Evolutionary conservation across 441 rosid genomes (phyloP).

Genomic region (Bocquillonia castaneifolia): DNA sequence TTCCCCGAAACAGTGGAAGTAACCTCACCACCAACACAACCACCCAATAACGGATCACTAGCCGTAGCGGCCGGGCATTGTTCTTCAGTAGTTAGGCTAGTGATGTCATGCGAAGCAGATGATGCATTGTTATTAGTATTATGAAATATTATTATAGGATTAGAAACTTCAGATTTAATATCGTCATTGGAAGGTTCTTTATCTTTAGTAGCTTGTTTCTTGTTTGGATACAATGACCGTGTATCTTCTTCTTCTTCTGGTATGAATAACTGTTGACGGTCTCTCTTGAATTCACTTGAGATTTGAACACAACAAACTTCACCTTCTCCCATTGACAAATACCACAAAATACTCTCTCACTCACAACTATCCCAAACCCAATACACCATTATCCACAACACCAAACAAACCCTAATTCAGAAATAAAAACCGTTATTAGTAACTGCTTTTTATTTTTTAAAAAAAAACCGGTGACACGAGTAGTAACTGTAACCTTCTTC

Average conservation of each 20-base stretch:
- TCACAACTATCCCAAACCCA: conserved; percentile 8
- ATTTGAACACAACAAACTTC: conserved; percentile 42
- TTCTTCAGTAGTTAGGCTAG: conserved; percentile 44
- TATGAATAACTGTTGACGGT: conserved; percentile 30
- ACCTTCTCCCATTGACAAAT: conserved; percentile 46
- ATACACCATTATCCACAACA: not conserved
- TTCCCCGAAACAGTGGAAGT: conserved; percentile 37
- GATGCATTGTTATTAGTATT: conserved; percentile 17
- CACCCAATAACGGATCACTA: conserved; percentile 17
- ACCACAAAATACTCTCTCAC: too few species aligned
- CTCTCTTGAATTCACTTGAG: conserved; percentile 43
- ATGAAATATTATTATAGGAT: conserved; percentile 58
- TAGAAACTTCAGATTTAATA: conserved; percentile 70
- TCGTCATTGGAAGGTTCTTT: conserved; percentile 52
- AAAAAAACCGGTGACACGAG: not conserved
- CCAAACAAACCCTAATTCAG: conserved; percentile 18
- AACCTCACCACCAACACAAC: conserved; percentile 31
- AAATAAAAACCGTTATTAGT: conserved; percentile 12
- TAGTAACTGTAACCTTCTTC: too few species aligned
- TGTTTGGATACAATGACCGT: conserved; percentile 30
- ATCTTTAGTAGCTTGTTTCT: conserved; percentile 62
- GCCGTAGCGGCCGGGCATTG: conserved; percentile 16
- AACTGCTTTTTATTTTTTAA: conserved; percentile 8
- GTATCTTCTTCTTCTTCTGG: conserved; percentile 24
- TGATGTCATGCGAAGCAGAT: conserved; percentile 42